These are phyloP conservation scores for Plasmodiophora brassicae DNA, from an alignment of 208 protist genomes.

Conservation along the genomic window DNA sequence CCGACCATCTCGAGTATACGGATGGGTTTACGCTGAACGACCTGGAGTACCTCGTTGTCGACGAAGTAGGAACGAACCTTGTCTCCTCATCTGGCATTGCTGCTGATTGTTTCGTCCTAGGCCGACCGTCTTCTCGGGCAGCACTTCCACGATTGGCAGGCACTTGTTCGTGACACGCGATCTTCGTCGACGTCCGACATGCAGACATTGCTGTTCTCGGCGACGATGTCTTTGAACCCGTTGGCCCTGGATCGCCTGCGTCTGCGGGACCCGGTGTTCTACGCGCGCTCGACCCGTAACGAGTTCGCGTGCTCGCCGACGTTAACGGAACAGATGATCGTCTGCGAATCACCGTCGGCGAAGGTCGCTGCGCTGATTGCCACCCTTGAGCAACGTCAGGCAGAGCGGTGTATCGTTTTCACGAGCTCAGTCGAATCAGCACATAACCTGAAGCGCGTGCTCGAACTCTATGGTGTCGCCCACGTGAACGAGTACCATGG, in stretches of 20 bases:
- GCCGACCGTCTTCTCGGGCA: constrained; percentile 21
- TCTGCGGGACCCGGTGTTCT: neutral
- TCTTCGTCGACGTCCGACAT: neutral
- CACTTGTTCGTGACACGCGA: neutral
- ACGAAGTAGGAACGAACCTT: no score
- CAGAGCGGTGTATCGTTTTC: neutral
- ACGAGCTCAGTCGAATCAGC: neutral
- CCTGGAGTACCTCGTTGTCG: constrained; percentile 28
- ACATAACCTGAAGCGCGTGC: neutral
- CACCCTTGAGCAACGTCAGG: neutral
- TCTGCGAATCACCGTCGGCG: neutral
- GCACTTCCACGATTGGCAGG: neutral
- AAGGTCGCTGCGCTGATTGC: neutral
- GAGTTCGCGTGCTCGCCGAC: constrained; percentile 7
- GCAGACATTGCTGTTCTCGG: constrained; percentile 24
- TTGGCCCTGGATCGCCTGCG: neutral
- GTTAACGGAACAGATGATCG: neutral
- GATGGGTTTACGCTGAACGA: constrained; percentile 18
- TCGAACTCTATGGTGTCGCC: neutral
- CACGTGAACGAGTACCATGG: no score
- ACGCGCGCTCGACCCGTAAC: neutral
- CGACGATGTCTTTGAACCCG: constrained; percentile 24
- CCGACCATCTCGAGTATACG: constrained; percentile 36
- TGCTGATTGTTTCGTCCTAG: neutral
- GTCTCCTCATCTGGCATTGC: no score